Evolutionary conservation across 1,284 basidiomycete species (phyloP), one percentile per base, ranked within the genome.

Genomic region (Omphalotus olearius): DNA sequence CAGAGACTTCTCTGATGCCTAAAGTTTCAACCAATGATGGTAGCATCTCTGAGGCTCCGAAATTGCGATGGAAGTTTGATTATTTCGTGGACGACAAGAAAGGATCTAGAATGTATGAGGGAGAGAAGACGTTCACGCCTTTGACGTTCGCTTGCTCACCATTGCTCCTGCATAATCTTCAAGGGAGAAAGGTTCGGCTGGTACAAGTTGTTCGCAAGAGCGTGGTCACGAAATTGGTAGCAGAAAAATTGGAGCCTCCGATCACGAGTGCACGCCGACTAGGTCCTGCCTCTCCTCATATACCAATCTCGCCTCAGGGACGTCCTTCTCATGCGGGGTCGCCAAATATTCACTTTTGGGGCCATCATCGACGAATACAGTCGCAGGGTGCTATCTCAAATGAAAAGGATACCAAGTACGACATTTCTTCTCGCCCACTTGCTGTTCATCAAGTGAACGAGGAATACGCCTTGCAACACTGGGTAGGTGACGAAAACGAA

Each of bases 81-180:
- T 93, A 93, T 62, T 61, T 82, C 25, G 84, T 92, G 9, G 76
- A 79, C 39, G 79, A 85, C 57, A 74, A 79, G 17, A 67, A 70
- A 76, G 78, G 23, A 74, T 71, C 56, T 59, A 33, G 39, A 10
- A 38, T 68, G 16, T 64, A 82, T 14, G 69, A 73, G 13, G 85
- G 85, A 7, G 88, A 90, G 69, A 87, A 85, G 69, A 73, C 71
- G 1, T 61, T 91, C 50, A 85, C 81, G 2, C 88, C 88, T 5
- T 66, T 91, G 14, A 76, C 77, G 6, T 90, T 91, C 64, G 76
- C 79, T 13, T 91, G 88, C 60, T 82, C 86, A 4, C 87, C 88
- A 0, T 72, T 76, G 45, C 67, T 91, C 11, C 70, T 91, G 26
- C 77, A 82, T 55, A 76, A 78, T 1, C 63, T 71, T 7, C 82